A percentile compares a stretch with the other conserved stretches of the same genome.
These are phyloP conservation scores for Hyaloperonospora brassicae DNA, from an alignment of 352 stramenopile species.

Conservation along the genomic window DNA sequence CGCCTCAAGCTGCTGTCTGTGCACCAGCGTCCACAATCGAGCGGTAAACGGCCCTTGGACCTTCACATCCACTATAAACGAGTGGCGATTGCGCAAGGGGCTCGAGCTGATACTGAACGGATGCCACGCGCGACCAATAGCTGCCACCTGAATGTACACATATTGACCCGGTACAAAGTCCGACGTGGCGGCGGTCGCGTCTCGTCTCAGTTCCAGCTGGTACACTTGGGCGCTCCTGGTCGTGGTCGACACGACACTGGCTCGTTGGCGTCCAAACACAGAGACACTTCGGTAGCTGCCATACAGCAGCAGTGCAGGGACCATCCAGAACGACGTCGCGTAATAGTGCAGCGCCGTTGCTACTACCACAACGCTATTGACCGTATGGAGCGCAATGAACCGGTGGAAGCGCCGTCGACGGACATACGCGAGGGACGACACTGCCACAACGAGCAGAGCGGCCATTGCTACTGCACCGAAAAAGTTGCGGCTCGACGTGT, in stretches of 20 bases:
- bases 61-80: conserved; percentile 50
- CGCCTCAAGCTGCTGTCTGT: conserved; percentile 29
- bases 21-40: conserved; percentile 38
- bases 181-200: conserved; percentile 4
- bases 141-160: conserved; percentile 61
- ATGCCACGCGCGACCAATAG: conserved; percentile 59
- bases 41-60: conserved; percentile 56
- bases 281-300: conserved; percentile 55
- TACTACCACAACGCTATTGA: conserved; percentile 42
- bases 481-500: conserved; percentile 59
- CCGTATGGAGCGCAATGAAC: conserved; percentile 47
- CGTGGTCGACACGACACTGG: conserved; percentile 33
- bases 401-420: conserved; percentile 43
- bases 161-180: conserved; percentile 55
- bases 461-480: conserved; percentile 45
- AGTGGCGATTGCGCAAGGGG: conserved; percentile 32
- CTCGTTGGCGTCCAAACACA: conserved; percentile 30
- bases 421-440: conserved; percentile 44
- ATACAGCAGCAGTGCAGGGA: conserved; percentile 44
- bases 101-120: conserved; percentile 68
- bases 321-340: conserved; percentile 47
- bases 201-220: conserved; percentile 48
- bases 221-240: conserved; percentile 41
- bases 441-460: conserved; percentile 28
- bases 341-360: conserved; percentile 66